Evolutionary conservation across 164 flowering plant genomes (phyloP).

Genomic region (Sedum album): DNA sequence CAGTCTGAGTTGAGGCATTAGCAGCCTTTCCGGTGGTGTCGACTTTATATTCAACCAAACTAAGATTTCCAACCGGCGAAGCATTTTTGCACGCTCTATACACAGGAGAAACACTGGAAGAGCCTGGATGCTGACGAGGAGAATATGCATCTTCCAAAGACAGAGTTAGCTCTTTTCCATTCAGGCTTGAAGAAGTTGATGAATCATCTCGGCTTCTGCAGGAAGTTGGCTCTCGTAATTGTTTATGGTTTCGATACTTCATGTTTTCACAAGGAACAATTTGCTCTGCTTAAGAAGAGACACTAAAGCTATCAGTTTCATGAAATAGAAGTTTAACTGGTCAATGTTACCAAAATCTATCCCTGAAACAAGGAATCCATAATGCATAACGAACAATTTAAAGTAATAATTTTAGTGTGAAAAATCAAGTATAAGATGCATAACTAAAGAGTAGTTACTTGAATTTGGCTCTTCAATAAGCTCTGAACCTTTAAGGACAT

Average conservation of each 20-base stretch:
- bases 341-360: background rate
- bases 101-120: slow-evolving; percentile 51
- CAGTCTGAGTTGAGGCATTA: slow-evolving; percentile 90
- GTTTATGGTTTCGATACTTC: slow-evolving; percentile 40
- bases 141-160: slow-evolving; percentile 63
- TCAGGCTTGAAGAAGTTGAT: slow-evolving; percentile 60
- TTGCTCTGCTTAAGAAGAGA: background rate
- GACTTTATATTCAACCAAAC: slow-evolving; percentile 64
- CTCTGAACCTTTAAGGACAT: slow-evolving; percentile 94
- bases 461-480: slow-evolving; percentile 66
- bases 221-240: slow-evolving; percentile 45
- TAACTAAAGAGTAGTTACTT: slow-evolving; percentile 25
- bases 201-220: slow-evolving; percentile 62
- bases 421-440: background rate
- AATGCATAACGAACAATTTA: background rate
- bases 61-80: slow-evolving; percentile 37
- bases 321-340: slow-evolving; percentile 27
- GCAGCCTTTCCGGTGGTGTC: slow-evolving; percentile 46
- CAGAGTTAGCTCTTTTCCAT: slow-evolving; percentile 41
- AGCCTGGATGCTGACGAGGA: slow-evolving; percentile 41
- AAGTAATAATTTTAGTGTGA: background rate
- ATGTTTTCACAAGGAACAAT: slow-evolving; percentile 26
- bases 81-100: slow-evolving; percentile 38
- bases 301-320: background rate
- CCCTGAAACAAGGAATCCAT: background rate